These are phyloP conservation scores for Actinomucor elegans DNA, from an alignment of 371 early-diverging fungal genomes.

Conservation along the genomic window DNA sequence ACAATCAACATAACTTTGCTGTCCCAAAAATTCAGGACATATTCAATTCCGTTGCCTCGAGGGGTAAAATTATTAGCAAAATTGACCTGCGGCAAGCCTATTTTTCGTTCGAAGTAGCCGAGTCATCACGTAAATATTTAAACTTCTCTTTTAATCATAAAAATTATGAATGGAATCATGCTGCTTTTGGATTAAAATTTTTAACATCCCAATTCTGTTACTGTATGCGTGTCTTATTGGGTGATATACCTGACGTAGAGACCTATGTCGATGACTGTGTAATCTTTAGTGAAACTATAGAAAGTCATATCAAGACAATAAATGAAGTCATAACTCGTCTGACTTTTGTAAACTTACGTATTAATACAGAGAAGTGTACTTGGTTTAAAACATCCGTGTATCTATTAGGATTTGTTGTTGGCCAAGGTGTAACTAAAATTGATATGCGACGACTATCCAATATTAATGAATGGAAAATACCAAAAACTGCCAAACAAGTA, in stretches of 20 bases:
- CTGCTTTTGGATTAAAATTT: neutral
- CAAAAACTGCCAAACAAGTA: conserved; percentile 12
- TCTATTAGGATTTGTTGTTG: conserved; percentile 14
- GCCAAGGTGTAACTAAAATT: conserved; percentile 2
- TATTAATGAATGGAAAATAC: conserved; percentile 7
- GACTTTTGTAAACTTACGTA: conserved; percentile 3
- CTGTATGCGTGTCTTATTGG: neutral
- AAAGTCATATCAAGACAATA: neutral
- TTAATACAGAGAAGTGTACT: conserved; percentile 18
- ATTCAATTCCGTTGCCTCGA: neutral
- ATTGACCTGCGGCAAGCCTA: neutral
- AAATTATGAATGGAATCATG: neutral
- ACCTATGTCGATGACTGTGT: neutral
- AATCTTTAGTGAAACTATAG: neutral
- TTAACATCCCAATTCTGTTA: neutral
- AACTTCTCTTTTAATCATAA: neutral
- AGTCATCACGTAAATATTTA: neutral
- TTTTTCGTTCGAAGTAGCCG: neutral
- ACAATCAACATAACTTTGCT: neutral
- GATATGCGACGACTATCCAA: conserved; percentile 13
- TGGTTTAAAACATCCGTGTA: neutral
- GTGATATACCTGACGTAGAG: neutral
- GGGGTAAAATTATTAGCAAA: neutral
- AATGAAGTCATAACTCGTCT: conserved; percentile 10
- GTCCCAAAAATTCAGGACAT: conserved; percentile 8